A percentile compares a stretch with the other conserved stretches of the same genome.
Conservation (phyloP, 768 basidiomycete species). For the Gyrodon lividus region DNA sequence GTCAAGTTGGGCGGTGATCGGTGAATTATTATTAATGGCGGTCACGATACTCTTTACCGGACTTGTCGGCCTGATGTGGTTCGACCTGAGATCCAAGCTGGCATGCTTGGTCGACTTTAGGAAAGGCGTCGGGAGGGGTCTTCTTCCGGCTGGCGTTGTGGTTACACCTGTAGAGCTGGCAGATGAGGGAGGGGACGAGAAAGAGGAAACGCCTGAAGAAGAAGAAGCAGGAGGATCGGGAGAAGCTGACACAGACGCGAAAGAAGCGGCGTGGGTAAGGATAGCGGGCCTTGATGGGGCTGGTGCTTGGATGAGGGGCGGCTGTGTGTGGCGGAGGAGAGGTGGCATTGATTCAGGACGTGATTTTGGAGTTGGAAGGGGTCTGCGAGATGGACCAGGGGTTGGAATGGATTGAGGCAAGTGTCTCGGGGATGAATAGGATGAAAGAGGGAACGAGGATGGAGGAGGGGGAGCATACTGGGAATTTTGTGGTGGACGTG, state of each 20-base stretch:
- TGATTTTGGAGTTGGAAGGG: conserved; percentile 28
- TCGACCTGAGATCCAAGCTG: conserved; percentile 22
- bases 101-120: conserved; percentile 17
- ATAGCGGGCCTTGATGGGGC: conserved; percentile 32
- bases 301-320: conserved; percentile 29
- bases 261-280: conserved; percentile 21
- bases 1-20: conserved; percentile 15
- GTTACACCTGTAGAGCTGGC: neutral
- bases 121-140: conserved; percentile 11
- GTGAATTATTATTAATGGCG: neutral
- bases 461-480: conserved; percentile 16
- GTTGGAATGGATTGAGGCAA: neutral
- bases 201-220: conserved; percentile 15
- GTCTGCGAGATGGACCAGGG: conserved; percentile 25
- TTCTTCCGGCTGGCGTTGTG: neutral
- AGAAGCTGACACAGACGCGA: conserved; percentile 9
- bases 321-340: conserved; percentile 9
- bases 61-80: conserved; percentile 12
- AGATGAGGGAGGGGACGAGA: conserved; percentile 14
- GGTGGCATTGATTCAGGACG: conserved; percentile 29
- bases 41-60: conserved; percentile 18
- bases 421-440: conserved; percentile 1
- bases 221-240: conserved; percentile 14
- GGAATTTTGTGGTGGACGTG: conserved; percentile 11
- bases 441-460: conserved; percentile 2